phyloP scores from a whole-genome alignment of 2,329 filamentous ascomycete genomes.

The Penicillium sp. region DNA sequence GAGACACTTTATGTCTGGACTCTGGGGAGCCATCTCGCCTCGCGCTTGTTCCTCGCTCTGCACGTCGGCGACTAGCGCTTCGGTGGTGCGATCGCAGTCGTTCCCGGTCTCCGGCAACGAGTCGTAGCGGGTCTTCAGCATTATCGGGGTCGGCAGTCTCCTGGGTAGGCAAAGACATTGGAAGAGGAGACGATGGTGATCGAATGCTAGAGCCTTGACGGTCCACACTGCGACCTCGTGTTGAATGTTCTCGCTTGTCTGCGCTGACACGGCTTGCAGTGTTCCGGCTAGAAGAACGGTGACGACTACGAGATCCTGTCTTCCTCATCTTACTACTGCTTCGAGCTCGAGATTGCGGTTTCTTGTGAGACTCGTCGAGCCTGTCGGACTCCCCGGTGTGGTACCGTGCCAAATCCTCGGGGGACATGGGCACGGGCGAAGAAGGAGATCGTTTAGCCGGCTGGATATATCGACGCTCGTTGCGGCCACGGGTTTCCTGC shows the following conservation, averaged over 20 bases:
- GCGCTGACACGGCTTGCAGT: conserved; percentile 36
- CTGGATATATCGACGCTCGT: conserved; percentile 64
- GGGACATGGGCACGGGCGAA: conserved; percentile 91
- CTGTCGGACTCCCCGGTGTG: conserved; percentile 45
- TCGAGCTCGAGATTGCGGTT: conserved; percentile 29
- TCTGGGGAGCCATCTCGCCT: conserved; percentile 49
- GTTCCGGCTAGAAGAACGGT: conserved; percentile 46
- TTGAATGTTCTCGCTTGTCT: conserved; percentile 21
- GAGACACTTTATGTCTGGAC: conserved; percentile 38
- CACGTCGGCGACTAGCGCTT: conserved; percentile 49
- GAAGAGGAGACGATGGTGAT: conserved; percentile 78
- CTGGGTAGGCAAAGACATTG: conserved; percentile 57
- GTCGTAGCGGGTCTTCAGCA: conserved; percentile 58
- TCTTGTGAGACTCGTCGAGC: conserved; percentile 42
- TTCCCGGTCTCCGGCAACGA: conserved; percentile 46
- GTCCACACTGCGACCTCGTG: conserved; percentile 60
- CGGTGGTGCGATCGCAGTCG: conserved; percentile 50
- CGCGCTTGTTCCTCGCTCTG: conserved; percentile 45
- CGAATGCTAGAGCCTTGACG: conserved; percentile 59
- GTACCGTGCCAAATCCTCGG: conserved; percentile 65
- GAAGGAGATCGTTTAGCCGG: conserved; percentile 83
- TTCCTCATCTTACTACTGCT: conserved; percentile 55
- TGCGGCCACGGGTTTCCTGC: conserved; percentile 65
- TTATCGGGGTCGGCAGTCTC: conserved; percentile 53
- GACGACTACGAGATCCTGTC: conserved; percentile 32